These are phyloP conservation scores for Globisporangium spiculum DNA, from an alignment of 352 stramenopile species.

Conservation along the genomic window DNA sequence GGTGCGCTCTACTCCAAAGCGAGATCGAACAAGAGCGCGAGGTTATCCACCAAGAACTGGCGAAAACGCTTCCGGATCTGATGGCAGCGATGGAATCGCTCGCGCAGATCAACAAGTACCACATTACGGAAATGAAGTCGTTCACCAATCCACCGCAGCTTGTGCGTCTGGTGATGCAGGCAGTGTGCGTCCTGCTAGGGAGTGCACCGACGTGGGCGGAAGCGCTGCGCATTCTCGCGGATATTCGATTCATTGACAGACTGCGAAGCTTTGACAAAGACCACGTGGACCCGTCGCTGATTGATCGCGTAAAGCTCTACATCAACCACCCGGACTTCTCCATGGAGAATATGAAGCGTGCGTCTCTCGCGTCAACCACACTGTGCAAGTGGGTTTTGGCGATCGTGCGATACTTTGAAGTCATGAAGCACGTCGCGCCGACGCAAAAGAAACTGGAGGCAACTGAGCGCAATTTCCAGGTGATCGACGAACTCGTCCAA, in stretches of 20 bases:
- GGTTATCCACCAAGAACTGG: slow-evolving; percentile 51
- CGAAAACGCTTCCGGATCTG: slow-evolving; percentile 60
- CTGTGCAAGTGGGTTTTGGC: slow-evolving; percentile 73
- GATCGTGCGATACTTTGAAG: slow-evolving; percentile 65
- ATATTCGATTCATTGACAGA: slow-evolving; percentile 67
- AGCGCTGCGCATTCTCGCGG: slow-evolving; percentile 55
- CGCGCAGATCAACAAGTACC: slow-evolving; percentile 73
- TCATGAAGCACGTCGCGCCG: slow-evolving; percentile 56
- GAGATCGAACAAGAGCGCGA: slow-evolving; percentile 57
- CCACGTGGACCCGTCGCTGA: slow-evolving; percentile 34
- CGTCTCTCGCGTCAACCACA: slow-evolving; percentile 64
- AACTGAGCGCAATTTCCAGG: slow-evolving; percentile 35
- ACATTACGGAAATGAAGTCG: slow-evolving; percentile 81
- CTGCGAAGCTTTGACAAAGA: slow-evolving; percentile 63
- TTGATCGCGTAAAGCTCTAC: slow-evolving; percentile 57
- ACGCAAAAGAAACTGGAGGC: slow-evolving; percentile 45
- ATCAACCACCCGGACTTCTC: slow-evolving; percentile 72
- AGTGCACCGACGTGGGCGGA: slow-evolving; percentile 61
- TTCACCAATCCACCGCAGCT: slow-evolving; percentile 70
- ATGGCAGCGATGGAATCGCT: slow-evolving; percentile 54
- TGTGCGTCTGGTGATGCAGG: slow-evolving; percentile 74
- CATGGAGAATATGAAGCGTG: slow-evolving; percentile 74
- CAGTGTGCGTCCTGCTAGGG: slow-evolving; percentile 64
- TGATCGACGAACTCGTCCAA: slow-evolving; percentile 40
- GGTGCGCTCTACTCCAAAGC: slow-evolving; percentile 44